Evolutionary conservation across 2,329 filamentous ascomycete genomes (phyloP).

Genomic region (Daldinia sp.): DNA sequence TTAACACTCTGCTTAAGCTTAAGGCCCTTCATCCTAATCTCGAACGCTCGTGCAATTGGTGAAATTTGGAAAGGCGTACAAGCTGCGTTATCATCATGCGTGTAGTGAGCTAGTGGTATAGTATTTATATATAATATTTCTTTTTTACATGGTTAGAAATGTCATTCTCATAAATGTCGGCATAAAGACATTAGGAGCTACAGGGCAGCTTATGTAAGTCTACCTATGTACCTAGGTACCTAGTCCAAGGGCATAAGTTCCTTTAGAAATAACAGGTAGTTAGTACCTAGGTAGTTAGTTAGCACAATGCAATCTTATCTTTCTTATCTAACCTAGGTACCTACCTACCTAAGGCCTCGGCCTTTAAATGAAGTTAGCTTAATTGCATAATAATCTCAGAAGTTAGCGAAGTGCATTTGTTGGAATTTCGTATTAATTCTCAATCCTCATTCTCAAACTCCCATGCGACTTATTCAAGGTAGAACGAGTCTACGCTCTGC

Average conservation of each 20-base stretch:
- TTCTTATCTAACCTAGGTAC: neutral
- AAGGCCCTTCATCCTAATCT: slow-evolving; percentile 38
- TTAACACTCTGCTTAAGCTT: slow-evolving; percentile 43
- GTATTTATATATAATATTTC: neutral
- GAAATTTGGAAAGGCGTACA: neutral
- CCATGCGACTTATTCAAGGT: slow-evolving; percentile 44
- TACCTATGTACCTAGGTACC: no score
- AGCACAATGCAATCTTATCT: neutral
- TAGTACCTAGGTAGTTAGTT: no score
- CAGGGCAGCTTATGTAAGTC: neutral
- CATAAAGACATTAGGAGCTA: neutral
- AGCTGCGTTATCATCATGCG: slow-evolving; percentile 22
- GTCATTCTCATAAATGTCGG: neutral
- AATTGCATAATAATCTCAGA: slow-evolving; percentile 7
- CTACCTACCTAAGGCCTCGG: neutral
- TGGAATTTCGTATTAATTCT: slow-evolving; percentile 14
- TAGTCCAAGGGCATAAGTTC: neutral
- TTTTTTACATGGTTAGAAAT: neutral
- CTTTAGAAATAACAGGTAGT: no score
- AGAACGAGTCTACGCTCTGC: slow-evolving; percentile 33
- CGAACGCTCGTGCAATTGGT: slow-evolving; percentile 4
- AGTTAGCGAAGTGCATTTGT: neutral
- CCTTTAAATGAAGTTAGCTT: neutral
- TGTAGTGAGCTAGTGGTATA: neutral
- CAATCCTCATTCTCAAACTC: slow-evolving; percentile 8